Percentiles rank a stretch among this genome's conserved stretches.
Conservation (phyloP, 148 eudicot genomes). For the Vaccinium myrtillus region DNA sequence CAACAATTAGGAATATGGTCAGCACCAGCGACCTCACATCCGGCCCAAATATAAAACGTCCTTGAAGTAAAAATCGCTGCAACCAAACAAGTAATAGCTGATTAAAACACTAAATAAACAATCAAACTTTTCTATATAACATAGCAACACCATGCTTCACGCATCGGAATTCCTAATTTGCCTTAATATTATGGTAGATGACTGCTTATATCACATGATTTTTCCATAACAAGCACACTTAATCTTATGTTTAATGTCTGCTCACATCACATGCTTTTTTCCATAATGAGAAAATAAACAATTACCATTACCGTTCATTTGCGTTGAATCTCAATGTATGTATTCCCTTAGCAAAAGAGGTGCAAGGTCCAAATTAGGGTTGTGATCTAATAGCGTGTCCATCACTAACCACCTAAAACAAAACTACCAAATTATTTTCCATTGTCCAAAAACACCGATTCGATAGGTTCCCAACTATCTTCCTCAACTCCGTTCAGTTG, state of each 20-base stretch:
- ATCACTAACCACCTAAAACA: background rate
- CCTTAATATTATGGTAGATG: background rate
- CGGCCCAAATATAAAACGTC: slow-evolving; percentile 88
- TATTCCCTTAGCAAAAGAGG: background rate
- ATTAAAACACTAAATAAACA: background rate
- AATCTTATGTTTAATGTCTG: background rate
- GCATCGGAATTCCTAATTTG: background rate
- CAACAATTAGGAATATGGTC: slow-evolving; percentile 85
- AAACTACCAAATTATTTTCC: background rate
- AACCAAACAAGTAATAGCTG: slow-evolving; percentile 22
- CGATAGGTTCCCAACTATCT: background rate
- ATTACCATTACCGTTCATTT: background rate
- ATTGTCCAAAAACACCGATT: background rate
- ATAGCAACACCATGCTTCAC: background rate
- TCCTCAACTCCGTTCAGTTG: background rate
- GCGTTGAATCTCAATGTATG: background rate
- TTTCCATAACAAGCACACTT: background rate
- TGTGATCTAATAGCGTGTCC: background rate
- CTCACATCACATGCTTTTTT: background rate
- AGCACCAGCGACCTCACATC: slow-evolving; percentile 85
- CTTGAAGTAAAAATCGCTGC: slow-evolving; percentile 93
- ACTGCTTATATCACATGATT: background rate
- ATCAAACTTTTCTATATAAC: background rate
- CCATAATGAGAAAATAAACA: background rate
- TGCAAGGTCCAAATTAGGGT: background rate